A percentile compares a stretch with the other conserved stretches of the same genome.
These are phyloP conservation scores for Macroventuria anomochaeta DNA, from an alignment of 2,329 filamentous ascomycete species.

Conservation along the genomic window DNA sequence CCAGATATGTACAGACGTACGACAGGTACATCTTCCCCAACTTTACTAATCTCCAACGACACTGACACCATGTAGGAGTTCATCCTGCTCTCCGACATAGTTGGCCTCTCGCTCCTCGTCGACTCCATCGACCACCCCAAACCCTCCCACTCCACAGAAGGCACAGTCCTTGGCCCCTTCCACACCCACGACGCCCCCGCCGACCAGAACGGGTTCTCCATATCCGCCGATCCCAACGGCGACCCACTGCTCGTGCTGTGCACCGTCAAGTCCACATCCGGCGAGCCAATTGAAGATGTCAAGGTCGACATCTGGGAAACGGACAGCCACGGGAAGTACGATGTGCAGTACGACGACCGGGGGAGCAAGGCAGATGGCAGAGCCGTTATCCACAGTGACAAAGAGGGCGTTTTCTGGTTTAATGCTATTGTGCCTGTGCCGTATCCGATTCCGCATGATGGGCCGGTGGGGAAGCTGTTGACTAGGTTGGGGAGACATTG, in stretches of 20 bases:
- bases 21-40: slow-evolving; percentile 61
- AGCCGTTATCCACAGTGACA: slow-evolving; percentile 72
- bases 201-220: slow-evolving; percentile 63
- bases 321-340: slow-evolving; percentile 79
- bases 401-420: slow-evolving; percentile 82
- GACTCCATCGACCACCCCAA: slow-evolving; percentile 87
- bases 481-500: slow-evolving; percentile 40
- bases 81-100: slow-evolving; percentile 80
- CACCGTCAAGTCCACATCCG: slow-evolving; percentile 69
- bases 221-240: slow-evolving; percentile 73
- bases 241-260: slow-evolving; percentile 76
- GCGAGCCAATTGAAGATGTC: slow-evolving; percentile 67
- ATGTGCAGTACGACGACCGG: slow-evolving; percentile 75
- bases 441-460: slow-evolving; percentile 83
- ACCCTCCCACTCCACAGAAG: slow-evolving; percentile 72
- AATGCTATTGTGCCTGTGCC: slow-evolving; percentile 82
- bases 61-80: slow-evolving; percentile 64
- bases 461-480: slow-evolving; percentile 66
- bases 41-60: not conserved
- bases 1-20: slow-evolving; percentile 74
- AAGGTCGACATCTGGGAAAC: slow-evolving; percentile 88
- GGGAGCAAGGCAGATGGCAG: slow-evolving; percentile 70
- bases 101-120: slow-evolving; percentile 80
- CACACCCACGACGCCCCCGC: slow-evolving; percentile 77
- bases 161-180: slow-evolving; percentile 82